A percentile compares a stretch with the other conserved stretches of the same genome.
These are phyloP conservation scores for Hypoxylon trugodes DNA, from an alignment of 495 filamentous ascomycete species.

Conservation along the genomic window DNA sequence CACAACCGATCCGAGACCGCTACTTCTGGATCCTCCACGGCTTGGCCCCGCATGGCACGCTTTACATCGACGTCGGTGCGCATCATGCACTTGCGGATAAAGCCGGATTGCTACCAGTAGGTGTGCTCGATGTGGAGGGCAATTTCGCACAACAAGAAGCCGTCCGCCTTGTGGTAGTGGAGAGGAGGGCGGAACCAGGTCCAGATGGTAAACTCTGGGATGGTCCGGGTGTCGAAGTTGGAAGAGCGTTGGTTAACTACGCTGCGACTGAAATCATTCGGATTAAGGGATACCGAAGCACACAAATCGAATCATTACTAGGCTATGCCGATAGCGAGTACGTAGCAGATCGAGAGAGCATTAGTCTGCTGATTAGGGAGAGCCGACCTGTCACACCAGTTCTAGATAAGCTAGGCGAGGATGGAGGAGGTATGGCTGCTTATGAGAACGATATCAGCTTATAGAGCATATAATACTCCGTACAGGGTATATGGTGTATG, in stretches of 20 bases:
- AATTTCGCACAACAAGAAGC: constrained; percentile 91
- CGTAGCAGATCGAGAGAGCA: constrained; percentile 87
- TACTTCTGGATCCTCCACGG: constrained; percentile 98
- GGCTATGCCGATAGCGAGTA: constrained; percentile 97
- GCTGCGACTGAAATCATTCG: constrained; percentile 80
- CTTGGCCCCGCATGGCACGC: constrained; percentile 86
- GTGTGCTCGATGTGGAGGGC: constrained; percentile 88
- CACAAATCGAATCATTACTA: constrained; percentile 76
- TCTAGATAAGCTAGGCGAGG: constrained; percentile 40
- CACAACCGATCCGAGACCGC: constrained; percentile 85
- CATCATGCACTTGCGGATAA: constrained; percentile 79
- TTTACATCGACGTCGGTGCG: constrained; percentile 92
- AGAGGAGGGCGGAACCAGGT: constrained; percentile 34
- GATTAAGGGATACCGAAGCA: constrained; percentile 85
- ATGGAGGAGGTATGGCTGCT: constrained; percentile 36
- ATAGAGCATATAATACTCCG: constrained; percentile 6
- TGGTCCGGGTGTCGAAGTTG: constrained; percentile 75
- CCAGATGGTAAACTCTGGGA: constrained; percentile 54
- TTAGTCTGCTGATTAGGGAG: constrained; percentile 71
- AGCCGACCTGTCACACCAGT: constrained; percentile 53
- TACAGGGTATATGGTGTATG: constrained; percentile 17
- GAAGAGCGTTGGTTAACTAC: constrained; percentile 93
- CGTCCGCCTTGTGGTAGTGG: constrained; percentile 79
- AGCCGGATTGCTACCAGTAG: constrained; percentile 89
- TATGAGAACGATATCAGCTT: constrained; percentile 39